A percentile compares a stretch with the other conserved stretches of the same genome.
Evolutionary conservation across 1,139 yeast genomes (phyloP).

Genomic region (Taphrina betulina): DNA sequence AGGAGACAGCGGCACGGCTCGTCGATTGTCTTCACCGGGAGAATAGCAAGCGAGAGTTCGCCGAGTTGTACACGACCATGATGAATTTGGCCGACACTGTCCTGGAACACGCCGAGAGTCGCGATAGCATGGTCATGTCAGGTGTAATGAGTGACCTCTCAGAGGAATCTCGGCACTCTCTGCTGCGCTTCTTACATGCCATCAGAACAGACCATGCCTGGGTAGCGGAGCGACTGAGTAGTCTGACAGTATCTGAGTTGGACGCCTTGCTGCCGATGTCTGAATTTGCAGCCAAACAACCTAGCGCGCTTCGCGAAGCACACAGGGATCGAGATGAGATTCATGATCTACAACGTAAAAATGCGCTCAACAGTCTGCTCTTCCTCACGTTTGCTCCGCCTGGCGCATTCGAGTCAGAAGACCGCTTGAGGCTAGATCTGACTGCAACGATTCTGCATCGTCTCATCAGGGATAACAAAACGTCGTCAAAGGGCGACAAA

Average conservation of each 20-base stretch:
- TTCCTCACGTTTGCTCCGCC: conserved; percentile 11
- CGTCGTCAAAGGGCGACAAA: conserved; percentile 7
- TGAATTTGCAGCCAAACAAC: background rate
- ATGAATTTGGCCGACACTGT: background rate
- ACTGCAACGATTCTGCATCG: conserved; percentile 1
- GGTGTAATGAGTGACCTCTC: background rate
- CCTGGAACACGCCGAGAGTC: background rate
- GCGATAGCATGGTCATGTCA: background rate
- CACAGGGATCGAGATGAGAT: background rate
- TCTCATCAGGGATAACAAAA: conserved; percentile 11
- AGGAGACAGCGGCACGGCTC: background rate
- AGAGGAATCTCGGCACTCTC: background rate
- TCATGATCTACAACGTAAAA: background rate
- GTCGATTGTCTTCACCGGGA: too few species aligned
- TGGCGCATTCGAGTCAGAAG: conserved; percentile 9
- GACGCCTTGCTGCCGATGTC: background rate
- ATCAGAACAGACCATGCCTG: conserved; percentile 11
- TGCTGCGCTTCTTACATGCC: background rate
- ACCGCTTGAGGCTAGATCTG: background rate
- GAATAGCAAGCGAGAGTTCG: conserved; percentile 4
- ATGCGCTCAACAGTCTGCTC: conserved; percentile 3
- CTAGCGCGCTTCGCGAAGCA: background rate
- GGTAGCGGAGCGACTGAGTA: conserved; percentile 10
- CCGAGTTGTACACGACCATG: background rate
- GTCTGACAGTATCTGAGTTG: background rate